Evolutionary conservation across 805 yeast genomes (phyloP).

Genomic region (Zygoascus biomembranicola): DNA sequence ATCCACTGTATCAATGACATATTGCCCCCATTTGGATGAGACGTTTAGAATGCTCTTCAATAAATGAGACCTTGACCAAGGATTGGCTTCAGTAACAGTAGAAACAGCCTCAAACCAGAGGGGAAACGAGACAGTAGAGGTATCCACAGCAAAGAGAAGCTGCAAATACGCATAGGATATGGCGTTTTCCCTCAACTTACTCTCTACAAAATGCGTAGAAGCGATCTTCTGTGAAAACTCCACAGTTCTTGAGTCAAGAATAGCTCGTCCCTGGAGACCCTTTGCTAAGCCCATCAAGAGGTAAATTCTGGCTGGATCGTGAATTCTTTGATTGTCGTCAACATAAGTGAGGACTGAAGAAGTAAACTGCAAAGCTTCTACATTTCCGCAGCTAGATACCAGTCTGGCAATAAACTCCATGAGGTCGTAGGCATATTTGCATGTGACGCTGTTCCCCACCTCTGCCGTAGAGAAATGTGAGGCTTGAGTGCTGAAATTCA

Average conservation of each 20-base stretch:
- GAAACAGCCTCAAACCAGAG: neutral
- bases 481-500: slow-evolving; percentile 59
- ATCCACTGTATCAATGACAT: neutral
- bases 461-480: slow-evolving; percentile 43
- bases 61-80: neutral
- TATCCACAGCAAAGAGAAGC: slow-evolving; percentile 10
- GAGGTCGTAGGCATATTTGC: slow-evolving; percentile 53
- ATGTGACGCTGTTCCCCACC: slow-evolving; percentile 23
- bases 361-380: slow-evolving; percentile 25
- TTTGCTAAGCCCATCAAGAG: slow-evolving; percentile 46
- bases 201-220: slow-evolving; percentile 10
- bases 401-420: slow-evolving; percentile 37
- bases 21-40: neutral
- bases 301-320: slow-evolving; percentile 65
- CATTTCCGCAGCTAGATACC: slow-evolving; percentile 24
- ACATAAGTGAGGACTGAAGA: slow-evolving; percentile 37
- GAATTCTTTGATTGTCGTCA: slow-evolving; percentile 40
- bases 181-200: slow-evolving; percentile 12
- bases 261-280: slow-evolving; percentile 35
- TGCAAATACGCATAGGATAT: slow-evolving; percentile 7
- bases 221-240: neutral
- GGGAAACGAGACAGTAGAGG: neutral
- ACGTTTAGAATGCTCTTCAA: neutral
- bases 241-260: slow-evolving; percentile 25
- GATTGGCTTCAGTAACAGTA: neutral